Base-by-base conservation (phyloP, 495 filamentous ascomycete genomes). In the Trichoderma parareesei region DNA sequence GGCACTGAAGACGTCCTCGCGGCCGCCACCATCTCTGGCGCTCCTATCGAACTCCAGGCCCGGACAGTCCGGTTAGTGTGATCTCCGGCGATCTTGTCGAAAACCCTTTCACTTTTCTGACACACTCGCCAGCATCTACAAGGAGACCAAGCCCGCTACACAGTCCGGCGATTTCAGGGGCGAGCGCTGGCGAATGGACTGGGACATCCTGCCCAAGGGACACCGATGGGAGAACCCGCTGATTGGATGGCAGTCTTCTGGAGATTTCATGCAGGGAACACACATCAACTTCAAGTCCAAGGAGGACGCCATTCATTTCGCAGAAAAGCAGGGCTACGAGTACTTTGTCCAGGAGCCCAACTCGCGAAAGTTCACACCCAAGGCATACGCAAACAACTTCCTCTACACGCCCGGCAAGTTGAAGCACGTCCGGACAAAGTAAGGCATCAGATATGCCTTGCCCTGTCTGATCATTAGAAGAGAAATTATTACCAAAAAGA, bases 271-370 rank as follows among this genome's bases (percentile, higher is more conserved):
- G 90, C 92, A 99, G 74, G 93, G 91, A 70, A 94, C 91, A 65
- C 82, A 89, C 74, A 74, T 99, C 65, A 87, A 86, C 73, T 99
- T 99, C 84, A 90, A 89, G 77, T 82, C 80, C 62, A 98, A 96
- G 82, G 93, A 99, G 74, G 93, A 96, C 71, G 94, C 94, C 67
- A 93, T 99, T 68, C 75, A 80, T 18, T 99, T 99, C 71, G 94
- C 94, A 20, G 88, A 97, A 80, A 99, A 97, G 84, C 95, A 99
- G 73, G 94, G 95, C 43, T 99, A 98, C 73, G 93, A 98, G 72
- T 99, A 97, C 76, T 97, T 96, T 76, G 91, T 98, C 27, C 94
- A 98, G 80, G 94, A 98, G 78, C 93, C 93, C 5, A 97, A 97
- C 71, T 84, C 85, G 78, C 83, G 94, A 73, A 87, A 85, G 66